Evolutionary conservation across 768 basidiomycete species (phyloP).

Genomic region (Pulveroboletus sp.): DNA sequence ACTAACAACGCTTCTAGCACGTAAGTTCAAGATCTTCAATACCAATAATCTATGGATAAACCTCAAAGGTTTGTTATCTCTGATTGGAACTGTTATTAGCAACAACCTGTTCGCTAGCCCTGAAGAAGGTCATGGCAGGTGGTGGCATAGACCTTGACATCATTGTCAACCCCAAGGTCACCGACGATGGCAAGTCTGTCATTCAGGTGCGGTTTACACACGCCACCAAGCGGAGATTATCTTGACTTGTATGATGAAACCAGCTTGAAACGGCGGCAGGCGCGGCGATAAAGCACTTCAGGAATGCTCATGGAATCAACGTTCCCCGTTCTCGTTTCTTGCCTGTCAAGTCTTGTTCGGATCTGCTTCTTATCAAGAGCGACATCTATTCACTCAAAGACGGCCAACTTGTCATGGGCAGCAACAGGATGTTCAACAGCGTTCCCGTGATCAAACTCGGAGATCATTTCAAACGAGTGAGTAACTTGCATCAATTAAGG

Average conservation of each 20-base stretch:
- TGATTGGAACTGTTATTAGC: not conserved
- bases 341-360: constrained; percentile 86
- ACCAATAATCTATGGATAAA: constrained; percentile 84
- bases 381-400: constrained; percentile 90
- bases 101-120: constrained; percentile 43
- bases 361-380: constrained; percentile 85
- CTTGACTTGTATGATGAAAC: not conserved
- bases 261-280: constrained; percentile 90
- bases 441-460: constrained; percentile 97
- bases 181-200: constrained; percentile 82
- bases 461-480: constrained; percentile 94
- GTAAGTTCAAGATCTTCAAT: constrained; percentile 95
- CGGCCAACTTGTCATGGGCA: constrained; percentile 84
- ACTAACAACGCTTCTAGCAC: constrained; percentile 39
- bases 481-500: not conserved
- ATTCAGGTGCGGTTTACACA: constrained; percentile 52
- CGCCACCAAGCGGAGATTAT: constrained; percentile 5
- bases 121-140: constrained; percentile 86
- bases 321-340: constrained; percentile 94
- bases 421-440: constrained; percentile 76
- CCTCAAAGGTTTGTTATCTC: constrained; percentile 53
- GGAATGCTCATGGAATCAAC: constrained; percentile 89
- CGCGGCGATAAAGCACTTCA: constrained; percentile 92
- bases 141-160: constrained; percentile 92
- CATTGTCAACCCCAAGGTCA: constrained; percentile 89